phyloP scores from a whole-genome alignment of 768 basidiomycete genomes.

The Tubosaeta sp. region DNA sequence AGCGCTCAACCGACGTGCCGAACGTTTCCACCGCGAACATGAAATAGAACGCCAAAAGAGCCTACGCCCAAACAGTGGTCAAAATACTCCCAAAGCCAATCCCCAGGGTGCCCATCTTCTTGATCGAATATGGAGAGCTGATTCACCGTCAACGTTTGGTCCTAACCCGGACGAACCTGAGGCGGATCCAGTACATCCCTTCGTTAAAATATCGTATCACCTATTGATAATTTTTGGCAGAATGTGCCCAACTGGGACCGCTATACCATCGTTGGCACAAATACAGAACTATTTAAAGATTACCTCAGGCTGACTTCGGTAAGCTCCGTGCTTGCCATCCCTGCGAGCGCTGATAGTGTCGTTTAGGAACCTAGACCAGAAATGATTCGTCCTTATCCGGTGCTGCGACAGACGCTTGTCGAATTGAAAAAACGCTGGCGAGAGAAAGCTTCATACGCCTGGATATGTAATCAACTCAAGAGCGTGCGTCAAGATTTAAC shows the following conservation, averaged over 20 bases:
- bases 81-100: conserved; percentile 40
- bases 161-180: conserved; percentile 61
- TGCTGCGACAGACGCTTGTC: conserved; percentile 80
- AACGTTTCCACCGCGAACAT: conserved; percentile 88
- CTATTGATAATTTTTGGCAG: conserved; percentile 38
- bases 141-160: conserved; percentile 48
- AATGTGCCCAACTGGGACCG: conserved; percentile 97
- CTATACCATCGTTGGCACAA: conserved; percentile 92
- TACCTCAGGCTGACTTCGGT: conserved; percentile 93
- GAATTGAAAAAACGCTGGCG: conserved; percentile 89
- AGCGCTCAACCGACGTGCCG: conserved; percentile 71
- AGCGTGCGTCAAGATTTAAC: conserved; percentile 96
- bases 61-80: conserved; percentile 28
- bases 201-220: background rate
- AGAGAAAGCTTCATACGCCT: conserved; percentile 68
- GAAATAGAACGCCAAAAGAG: conserved; percentile 74
- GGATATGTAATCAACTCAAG: conserved; percentile 98
- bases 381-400: conserved; percentile 82
- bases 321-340: conserved; percentile 12
- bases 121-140: conserved; percentile 39
- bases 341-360: conserved; percentile 4
- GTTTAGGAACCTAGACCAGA: conserved; percentile 91
- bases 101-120: conserved; percentile 52
- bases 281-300: conserved; percentile 86
- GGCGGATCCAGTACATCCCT: conserved; percentile 57